Base-by-base conservation (phyloP, 768 basidiomycete species). In the Austroboletus eburneus region DNA sequence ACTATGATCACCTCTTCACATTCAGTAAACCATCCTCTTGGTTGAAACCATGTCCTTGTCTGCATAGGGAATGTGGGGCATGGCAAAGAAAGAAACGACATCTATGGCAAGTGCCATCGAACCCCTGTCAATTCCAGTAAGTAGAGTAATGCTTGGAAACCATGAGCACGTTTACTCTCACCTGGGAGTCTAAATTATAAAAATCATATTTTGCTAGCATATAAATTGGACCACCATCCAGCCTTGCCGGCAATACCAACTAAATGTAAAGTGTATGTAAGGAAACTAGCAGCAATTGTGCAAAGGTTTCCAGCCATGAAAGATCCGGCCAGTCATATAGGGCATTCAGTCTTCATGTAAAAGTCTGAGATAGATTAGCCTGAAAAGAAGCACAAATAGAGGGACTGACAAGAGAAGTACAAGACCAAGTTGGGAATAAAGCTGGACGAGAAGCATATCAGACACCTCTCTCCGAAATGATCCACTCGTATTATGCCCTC, bases 1-100 rank as follows among this genome's bases (percentile, higher is more conserved):
- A 83, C 79, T 1, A 80, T 71, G 41, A 85, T 85, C 1, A 69
- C 63, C 54, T 83, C 82, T 51, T 84, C 78, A n/a, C 76, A 66
- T 39, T 80, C 78, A 0, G 74, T 78, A 57, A 82, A 83, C 81
- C 81, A 84, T 0, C 80, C 79, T 32, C 77, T 75, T 0, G 76
- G 77, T 39, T 80, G 60, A 67, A 76, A 80, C 75, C 79, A 76
- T 1, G 70, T 60, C 48, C 72, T 77, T 1, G 81, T 80, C 53
- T 80, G 78, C 2, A 78, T 82, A 1, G 80, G 80, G 3, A 76
- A 77, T 32, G 78, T 10, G 71, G 5, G 82, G 81, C 73, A 81
- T 77, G 43, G 62, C 70, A 66, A 81, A 80, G 62, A 78, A 82
- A 1, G 79, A 72, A 2, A 67, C 62, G 17, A 81, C 34, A 1